These are phyloP conservation scores for Phoenix roebelenii DNA, from an alignment of 176 grass and related monocot species.

Conservation along the genomic window DNA sequence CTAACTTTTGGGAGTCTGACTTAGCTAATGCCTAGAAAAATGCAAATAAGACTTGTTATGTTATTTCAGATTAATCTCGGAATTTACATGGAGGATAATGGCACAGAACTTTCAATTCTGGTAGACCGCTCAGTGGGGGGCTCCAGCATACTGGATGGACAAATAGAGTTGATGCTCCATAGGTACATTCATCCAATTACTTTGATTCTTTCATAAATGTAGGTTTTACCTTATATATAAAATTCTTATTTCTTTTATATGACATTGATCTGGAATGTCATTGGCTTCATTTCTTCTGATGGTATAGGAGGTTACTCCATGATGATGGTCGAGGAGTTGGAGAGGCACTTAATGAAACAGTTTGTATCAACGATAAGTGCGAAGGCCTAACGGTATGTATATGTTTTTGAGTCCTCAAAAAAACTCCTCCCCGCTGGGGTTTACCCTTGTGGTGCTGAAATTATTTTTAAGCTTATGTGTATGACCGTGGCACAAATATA, in stretches of 20 bases:
- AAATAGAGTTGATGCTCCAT: slow-evolving; percentile 93
- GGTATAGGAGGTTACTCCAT: slow-evolving; percentile 69
- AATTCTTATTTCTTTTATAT: neutral
- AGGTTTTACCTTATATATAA: no score
- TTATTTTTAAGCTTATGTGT: no score
- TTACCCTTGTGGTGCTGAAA: no score
- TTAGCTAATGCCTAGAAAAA: slow-evolving; percentile 1
- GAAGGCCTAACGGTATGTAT: slow-evolving; percentile 78
- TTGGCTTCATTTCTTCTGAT: slow-evolving; percentile 13
- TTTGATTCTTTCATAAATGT: slow-evolving; percentile 1
- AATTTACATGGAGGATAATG: slow-evolving; percentile 84
- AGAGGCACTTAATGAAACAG: slow-evolving; percentile 77
- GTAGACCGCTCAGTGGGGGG: slow-evolving; percentile 86
- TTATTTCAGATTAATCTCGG: slow-evolving; percentile 81
- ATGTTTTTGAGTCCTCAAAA: neutral
- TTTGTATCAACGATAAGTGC: slow-evolving; percentile 54
- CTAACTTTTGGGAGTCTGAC: neutral
- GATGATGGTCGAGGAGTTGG: slow-evolving; percentile 79
- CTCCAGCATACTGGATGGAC: slow-evolving; percentile 83
- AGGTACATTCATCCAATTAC: slow-evolving; percentile 30
- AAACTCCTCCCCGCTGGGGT: no score
- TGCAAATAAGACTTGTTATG: neutral
- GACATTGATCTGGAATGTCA: neutral
- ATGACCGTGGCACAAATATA: no score
- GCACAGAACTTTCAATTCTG: slow-evolving; percentile 65